phyloP scores from a whole-genome alignment of 2,329 filamentous ascomycete genomes.

The Magnaporthiopsis rhizophila region DNA sequence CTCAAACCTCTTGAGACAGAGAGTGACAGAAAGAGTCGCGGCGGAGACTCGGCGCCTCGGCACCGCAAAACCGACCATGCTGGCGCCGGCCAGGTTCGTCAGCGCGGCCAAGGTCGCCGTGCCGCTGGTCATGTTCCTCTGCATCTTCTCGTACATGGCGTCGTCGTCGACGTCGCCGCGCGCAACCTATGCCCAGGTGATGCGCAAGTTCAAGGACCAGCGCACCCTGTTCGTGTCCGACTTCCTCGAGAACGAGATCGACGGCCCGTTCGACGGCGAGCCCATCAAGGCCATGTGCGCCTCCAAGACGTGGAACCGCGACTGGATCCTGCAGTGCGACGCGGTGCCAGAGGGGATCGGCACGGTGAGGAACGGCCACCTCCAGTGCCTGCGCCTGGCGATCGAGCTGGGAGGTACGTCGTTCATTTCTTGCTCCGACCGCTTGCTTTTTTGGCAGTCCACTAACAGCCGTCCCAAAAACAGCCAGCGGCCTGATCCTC shows the following conservation, averaged over 20 bases:
- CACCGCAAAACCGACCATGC: not conserved
- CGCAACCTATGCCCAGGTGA: constrained; percentile 11
- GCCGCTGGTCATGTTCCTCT: constrained; percentile 14
- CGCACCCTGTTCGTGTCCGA: constrained; percentile 24
- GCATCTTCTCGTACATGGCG: constrained; percentile 16
- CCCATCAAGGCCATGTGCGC: constrained; percentile 26
- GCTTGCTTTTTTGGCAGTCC: not conserved
- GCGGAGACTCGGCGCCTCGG: not conserved
- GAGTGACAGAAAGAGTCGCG: no score
- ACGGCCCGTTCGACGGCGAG: constrained; percentile 22
- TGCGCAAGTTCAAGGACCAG: constrained; percentile 23
- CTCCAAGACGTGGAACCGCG: constrained; percentile 29
- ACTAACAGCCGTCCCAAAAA: constrained; percentile 1
- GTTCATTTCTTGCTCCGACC: not conserved
- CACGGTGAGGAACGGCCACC: constrained; percentile 33
- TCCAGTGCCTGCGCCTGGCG: constrained; percentile 36
- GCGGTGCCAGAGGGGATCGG: constrained; percentile 34
- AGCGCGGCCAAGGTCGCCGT: constrained; percentile 12
- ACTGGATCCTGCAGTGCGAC: constrained; percentile 34
- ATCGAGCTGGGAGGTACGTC: constrained; percentile 37
- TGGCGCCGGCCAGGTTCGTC: not conserved
- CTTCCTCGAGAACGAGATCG: constrained; percentile 25
- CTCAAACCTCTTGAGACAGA: no score
- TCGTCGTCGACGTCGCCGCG: constrained; percentile 5
- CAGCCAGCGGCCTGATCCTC: constrained; percentile 27